Percentiles rank a stretch among this genome's conserved stretches.
These are phyloP conservation scores for Termitomyces heimii DNA, from an alignment of 768 basidiomycete genomes.

Conservation along the genomic window DNA sequence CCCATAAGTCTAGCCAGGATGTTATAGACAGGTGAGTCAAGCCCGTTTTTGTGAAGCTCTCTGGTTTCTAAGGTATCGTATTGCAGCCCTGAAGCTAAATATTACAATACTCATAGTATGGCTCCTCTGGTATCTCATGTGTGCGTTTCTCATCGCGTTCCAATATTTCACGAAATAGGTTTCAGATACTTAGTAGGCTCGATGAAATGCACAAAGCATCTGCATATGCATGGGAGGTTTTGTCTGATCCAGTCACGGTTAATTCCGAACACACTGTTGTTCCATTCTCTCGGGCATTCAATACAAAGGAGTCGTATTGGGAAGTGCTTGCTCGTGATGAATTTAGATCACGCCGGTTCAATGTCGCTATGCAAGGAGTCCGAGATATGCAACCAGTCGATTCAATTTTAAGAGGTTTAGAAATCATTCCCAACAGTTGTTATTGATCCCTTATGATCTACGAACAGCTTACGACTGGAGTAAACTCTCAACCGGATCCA, in stretches of 20 bases:
- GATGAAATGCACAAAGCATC: not conserved
- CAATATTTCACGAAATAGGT: too few relatives aligned
- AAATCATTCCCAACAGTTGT: not conserved
- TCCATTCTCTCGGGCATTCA: constrained; percentile 19
- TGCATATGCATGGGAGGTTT: too few relatives aligned
- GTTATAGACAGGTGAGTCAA: constrained; percentile 20
- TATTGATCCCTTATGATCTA: not conserved
- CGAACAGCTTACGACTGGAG: constrained; percentile 5
- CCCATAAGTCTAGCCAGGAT: constrained; percentile 20
- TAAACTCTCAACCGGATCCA: not conserved
- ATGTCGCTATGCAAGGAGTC: constrained; percentile 6
- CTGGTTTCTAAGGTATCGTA: not conserved
- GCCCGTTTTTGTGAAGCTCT: not conserved
- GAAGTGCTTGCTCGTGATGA: constrained; percentile 14
- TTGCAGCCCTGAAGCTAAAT: constrained; percentile 1
- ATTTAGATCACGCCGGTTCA: too few relatives aligned
- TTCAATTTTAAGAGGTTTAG: constrained; percentile 11
- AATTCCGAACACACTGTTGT: constrained; percentile 16
- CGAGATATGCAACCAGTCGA: constrained; percentile 18
- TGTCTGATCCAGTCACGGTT: constrained; percentile 20
- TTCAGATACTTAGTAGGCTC: too few relatives aligned
- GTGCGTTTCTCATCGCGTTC: constrained; percentile 8
- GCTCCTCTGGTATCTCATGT: constrained; percentile 18
- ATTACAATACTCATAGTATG: constrained; percentile 16
- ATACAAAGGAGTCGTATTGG: constrained; percentile 18